These are phyloP conservation scores for Alopecurus myosuroides DNA, from an alignment of 176 grass and related monocot species.

Conservation along the genomic window DNA sequence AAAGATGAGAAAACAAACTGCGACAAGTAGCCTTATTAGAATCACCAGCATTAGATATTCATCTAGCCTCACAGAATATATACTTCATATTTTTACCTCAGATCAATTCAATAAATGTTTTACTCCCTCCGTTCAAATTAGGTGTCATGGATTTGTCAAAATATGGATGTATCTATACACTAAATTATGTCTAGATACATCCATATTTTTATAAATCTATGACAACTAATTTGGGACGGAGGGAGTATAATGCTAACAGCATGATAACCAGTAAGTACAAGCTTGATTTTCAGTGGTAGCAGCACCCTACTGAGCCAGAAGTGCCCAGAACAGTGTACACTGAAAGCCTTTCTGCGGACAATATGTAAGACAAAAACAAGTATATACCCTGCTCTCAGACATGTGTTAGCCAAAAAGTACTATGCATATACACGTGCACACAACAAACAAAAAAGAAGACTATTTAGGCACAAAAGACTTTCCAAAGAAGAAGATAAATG, in stretches of 20 bases:
- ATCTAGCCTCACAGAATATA: background rate
- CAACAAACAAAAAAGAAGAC: background rate
- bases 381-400: background rate
- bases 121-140: too few species aligned
- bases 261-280: background rate
- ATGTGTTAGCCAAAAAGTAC: background rate
- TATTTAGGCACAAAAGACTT: background rate
- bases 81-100: background rate
- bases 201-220: too few species aligned
- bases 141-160: too few species aligned
- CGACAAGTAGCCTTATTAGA: background rate
- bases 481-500: background rate
- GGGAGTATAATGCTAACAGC: background rate
- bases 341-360: background rate
- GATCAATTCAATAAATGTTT: background rate
- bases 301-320: background rate
- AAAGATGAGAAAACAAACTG: background rate
- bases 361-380: background rate
- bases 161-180: too few species aligned
- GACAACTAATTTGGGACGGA: too few species aligned
- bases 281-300: background rate
- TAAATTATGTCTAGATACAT: too few species aligned
- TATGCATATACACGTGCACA: background rate
- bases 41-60: background rate
- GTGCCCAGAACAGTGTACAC: background rate